phyloP scores from a whole-genome alignment of 257 asterid genomes.

The Solanum tarapatanum region DNA sequence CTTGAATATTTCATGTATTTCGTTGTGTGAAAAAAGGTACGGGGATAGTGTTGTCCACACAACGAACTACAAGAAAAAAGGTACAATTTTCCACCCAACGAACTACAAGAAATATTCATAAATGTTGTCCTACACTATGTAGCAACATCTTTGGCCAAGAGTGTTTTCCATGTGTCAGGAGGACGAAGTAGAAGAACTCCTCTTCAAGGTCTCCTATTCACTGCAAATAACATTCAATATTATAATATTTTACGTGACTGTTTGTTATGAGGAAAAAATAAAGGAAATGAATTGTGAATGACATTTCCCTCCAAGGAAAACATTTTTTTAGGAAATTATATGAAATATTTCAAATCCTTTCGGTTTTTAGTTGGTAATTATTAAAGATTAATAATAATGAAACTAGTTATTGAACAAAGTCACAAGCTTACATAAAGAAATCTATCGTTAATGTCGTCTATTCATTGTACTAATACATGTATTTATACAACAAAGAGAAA shows the following conservation, averaged over 20 bases:
- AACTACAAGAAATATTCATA: conserved; percentile 75
- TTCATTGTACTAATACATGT: too few species aligned
- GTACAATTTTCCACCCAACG: not conserved
- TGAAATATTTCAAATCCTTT: too few species aligned
- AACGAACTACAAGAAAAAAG: conserved; percentile 51
- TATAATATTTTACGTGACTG: too few species aligned
- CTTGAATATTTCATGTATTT: not conserved
- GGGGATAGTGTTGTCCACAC: conserved; percentile 55
- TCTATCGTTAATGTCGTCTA: too few species aligned
- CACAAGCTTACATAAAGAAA: too few species aligned
- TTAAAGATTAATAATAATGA: too few species aligned
- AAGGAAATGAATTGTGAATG: too few species aligned
- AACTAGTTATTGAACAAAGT: too few species aligned
- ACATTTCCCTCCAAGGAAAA: not conserved
- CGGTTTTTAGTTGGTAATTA: too few species aligned
- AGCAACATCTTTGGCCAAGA: conserved; percentile 90
- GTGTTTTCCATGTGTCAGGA: conserved; percentile 91
- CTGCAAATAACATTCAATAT: not conserved
- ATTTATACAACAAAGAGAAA: too few species aligned
- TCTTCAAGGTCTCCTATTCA: not conserved
- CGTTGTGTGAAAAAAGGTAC: conserved; percentile 9
- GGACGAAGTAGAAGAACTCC: conserved; percentile 25
- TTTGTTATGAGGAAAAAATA: not conserved
- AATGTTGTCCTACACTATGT: conserved; percentile 95
- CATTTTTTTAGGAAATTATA: too few species aligned